Conservation (phyloP, 495 filamentous ascomycete species). For the Darksidea phi region DNA sequence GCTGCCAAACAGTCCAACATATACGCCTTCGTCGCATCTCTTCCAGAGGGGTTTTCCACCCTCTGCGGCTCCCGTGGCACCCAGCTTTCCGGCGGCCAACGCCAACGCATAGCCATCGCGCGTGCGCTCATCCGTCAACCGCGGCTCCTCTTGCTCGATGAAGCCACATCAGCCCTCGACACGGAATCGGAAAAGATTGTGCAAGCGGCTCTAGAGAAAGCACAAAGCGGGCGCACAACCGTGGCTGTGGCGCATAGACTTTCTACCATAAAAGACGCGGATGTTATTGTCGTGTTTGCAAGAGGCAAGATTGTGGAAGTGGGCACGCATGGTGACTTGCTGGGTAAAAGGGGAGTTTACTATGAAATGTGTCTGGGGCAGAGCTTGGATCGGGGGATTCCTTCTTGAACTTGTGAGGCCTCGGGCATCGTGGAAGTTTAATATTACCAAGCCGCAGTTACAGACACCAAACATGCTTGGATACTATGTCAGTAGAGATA, state of each 20-base stretch:
- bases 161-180: constrained; percentile 86
- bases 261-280: constrained; percentile 83
- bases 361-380: constrained; percentile 42
- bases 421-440: not conserved
- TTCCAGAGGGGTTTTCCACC: constrained; percentile 42
- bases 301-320: constrained; percentile 72
- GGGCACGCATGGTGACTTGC: constrained; percentile 65
- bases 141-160: constrained; percentile 76
- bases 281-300: constrained; percentile 76
- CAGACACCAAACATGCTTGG: too few relatives aligned
- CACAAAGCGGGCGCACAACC: constrained; percentile 55
- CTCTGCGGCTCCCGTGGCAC: constrained; percentile 41
- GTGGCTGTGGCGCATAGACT: constrained; percentile 86
- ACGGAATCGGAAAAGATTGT: constrained; percentile 83
- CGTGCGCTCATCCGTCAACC: constrained; percentile 65
- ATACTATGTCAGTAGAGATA: too few relatives aligned
- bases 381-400: constrained; percentile 35
- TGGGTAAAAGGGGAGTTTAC: constrained; percentile 42
- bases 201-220: constrained; percentile 25
- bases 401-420: not conserved
- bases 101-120: constrained; percentile 47
- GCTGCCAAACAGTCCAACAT: constrained; percentile 88
- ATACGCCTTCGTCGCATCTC: constrained; percentile 70
- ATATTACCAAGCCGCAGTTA: not conserved
- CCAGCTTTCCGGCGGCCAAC: constrained; percentile 45